These are phyloP conservation scores for Pichia sp. DNA, from an alignment of 1,139 yeast genomes.

Conservation along the genomic window DNA sequence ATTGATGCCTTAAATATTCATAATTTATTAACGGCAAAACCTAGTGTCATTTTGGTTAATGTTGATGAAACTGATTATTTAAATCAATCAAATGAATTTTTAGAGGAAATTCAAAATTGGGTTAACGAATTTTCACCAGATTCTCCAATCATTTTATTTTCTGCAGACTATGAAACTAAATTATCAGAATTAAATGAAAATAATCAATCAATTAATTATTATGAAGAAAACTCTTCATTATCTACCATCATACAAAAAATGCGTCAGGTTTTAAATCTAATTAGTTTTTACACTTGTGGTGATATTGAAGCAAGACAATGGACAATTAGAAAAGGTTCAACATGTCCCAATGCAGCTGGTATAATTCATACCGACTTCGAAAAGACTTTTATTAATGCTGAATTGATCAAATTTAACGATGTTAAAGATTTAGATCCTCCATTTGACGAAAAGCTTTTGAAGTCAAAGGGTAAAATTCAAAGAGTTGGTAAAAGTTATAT, in stretches of 20 bases:
- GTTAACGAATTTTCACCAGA: conserved; percentile 91
- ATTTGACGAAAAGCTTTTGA: conserved; percentile 73
- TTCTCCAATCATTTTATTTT: conserved; percentile 87
- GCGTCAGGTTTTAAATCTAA: conserved; percentile 79
- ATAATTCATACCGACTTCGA: conserved; percentile 76
- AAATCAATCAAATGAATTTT: conserved; percentile 96
- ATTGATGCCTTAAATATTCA: conserved; percentile 72
- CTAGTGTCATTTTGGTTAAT: conserved; percentile 90
- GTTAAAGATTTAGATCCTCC: conserved; percentile 63
- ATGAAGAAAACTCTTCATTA: conserved; percentile 79
- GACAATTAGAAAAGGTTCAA: conserved; percentile 79
- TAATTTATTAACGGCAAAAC: conserved; percentile 81
- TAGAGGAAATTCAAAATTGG: conserved; percentile 92
- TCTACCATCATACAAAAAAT: conserved; percentile 80
- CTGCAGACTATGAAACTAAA: conserved; percentile 89
- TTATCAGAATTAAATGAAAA: conserved; percentile 88
- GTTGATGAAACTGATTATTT: conserved; percentile 89
- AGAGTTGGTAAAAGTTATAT: conserved; percentile 97
- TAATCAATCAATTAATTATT: conserved; percentile 79
- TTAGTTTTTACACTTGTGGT: conserved; percentile 81
- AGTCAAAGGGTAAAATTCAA: conserved; percentile 87
- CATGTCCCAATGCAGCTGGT: conserved; percentile 88
- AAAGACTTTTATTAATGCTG: conserved; percentile 70
- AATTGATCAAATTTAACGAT: conserved; percentile 81
- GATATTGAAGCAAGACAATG: conserved; percentile 81